Percentiles rank a stretch among this genome's conserved stretches.
phyloP scores from a whole-genome alignment of 257 asterid species.

The Marsdenia floribunda region DNA sequence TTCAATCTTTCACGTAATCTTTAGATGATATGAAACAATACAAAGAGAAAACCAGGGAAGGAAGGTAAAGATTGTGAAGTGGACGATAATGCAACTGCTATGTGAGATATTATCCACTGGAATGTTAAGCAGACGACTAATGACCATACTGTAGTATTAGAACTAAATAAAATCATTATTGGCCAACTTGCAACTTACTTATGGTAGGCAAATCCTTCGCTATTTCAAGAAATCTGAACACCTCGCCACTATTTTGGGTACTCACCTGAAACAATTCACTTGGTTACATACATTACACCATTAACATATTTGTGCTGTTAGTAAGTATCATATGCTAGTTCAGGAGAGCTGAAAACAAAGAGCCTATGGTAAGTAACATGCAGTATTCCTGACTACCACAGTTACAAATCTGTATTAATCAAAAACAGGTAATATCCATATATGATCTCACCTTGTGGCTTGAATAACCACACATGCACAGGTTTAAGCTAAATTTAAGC shows the following conservation, averaged over 20 bases:
- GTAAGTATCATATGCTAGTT: neutral
- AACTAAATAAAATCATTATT: neutral
- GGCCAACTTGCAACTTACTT: constrained; percentile 26
- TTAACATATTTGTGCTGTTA: neutral
- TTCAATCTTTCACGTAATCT: neutral
- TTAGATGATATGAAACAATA: neutral
- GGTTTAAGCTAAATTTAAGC: neutral
- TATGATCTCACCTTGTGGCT: neutral
- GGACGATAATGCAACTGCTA: neutral
- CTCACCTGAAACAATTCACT: constrained; percentile 27
- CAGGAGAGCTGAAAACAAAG: neutral
- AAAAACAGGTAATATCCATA: neutral
- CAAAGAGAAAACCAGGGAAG: neutral
- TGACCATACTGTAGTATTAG: neutral
- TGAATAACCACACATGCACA: neutral
- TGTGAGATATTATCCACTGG: neutral
- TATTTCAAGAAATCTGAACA: constrained; percentile 34
- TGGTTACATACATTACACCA: neutral
- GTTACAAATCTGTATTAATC: neutral
- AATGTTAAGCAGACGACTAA: neutral
- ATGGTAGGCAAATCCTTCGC: constrained; percentile 39
- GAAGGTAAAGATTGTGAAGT: neutral
- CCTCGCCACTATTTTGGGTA: constrained; percentile 22
- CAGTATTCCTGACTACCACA: neutral
- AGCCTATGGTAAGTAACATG: neutral